Base-by-base conservation (phyloP, 192 early-diverging fungal genomes). In the Podila epigama region DNA sequence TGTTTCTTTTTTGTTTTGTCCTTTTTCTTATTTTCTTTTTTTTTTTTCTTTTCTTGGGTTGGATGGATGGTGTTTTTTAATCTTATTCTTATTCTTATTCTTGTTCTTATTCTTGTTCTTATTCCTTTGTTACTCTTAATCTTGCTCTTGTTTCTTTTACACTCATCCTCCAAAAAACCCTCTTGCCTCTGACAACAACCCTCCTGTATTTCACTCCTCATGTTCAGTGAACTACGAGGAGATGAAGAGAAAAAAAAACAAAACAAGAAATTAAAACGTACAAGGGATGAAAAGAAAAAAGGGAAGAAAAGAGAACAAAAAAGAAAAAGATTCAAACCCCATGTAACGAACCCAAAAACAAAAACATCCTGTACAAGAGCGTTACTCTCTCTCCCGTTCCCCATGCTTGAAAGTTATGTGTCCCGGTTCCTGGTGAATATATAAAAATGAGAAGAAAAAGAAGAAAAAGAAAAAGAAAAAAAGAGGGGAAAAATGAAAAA, bases 11-110 rank as follows among this genome's bases (percentile, higher is more conserved):
- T 3, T 44, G 15, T 5, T 60, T 44, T 6, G 27, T 5, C 16
- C 28, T 13, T 27, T 22, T 11, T 32, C 2, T 35, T 35, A 35
- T 63, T 2, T 51, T 63, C 4, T 63, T 63, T 20, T 63, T 33
- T 12, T 12, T 25, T 40, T n/a, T 58, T 40, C 20, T 20, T 37
- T 9, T 37, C 15, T 37, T 54, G 12, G 5, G 52, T 40, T 3
- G 20, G 7, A 35, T 56, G 31, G 13, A 13, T 53, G 13, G 34
- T 50, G 31, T 50, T 66, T 27, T 57, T 68, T 6, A 15, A 12
- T 59, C 22, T 42, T 37, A 58, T 68, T 33, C 20, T 68, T 48
- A 51, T 68, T 18, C 22, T 58, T 10, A 48, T 41, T 12, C 29
- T 39, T 31, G 42, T 44, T 33, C n/a, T 36, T 34, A 22, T 58